phyloP scores from a whole-genome alignment of 768 basidiomycete genomes.

The Pseudohyphozyma bogoriensis region DNA sequence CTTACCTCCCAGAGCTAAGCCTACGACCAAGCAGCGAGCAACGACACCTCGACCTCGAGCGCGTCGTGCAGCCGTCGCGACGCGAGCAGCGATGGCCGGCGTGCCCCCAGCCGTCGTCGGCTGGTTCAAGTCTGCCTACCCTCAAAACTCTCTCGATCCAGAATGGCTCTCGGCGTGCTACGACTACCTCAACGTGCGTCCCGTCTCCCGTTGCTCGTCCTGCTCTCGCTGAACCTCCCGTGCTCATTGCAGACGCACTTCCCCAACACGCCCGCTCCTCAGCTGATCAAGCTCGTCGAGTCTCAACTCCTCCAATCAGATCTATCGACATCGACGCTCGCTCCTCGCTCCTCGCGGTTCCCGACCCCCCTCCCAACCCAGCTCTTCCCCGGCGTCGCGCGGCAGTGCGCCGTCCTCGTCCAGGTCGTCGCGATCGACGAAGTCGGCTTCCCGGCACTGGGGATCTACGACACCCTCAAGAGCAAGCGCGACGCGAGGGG shows the following conservation, averaged over 20 bases:
- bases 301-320: slow-evolving; percentile 22
- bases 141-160: slow-evolving; percentile 12
- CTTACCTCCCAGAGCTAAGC: too few species aligned
- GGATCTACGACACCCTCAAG: neutral
- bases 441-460: neutral
- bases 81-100: too few species aligned
- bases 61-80: too few species aligned
- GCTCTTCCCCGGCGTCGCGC: neutral
- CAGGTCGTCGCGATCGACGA: slow-evolving; percentile 7
- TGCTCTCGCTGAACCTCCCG: neutral
- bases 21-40: too few species aligned
- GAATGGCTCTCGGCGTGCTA: slow-evolving; percentile 21
- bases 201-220: neutral
- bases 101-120: neutral
- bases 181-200: slow-evolving; percentile 16
- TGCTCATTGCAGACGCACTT: neutral
- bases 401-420: neutral
- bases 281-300: slow-evolving; percentile 22
- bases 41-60: too few species aligned
- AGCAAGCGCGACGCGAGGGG: slow-evolving; percentile 11
- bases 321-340: slow-evolving; percentile 17
- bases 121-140: slow-evolving; percentile 15
- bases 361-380: neutral
- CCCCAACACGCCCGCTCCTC: neutral
- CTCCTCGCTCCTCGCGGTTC: neutral